A percentile compares a stretch with the other conserved stretches of the same genome.
phyloP scores from a whole-genome alignment of 176 grass and related monocot species.

The Guadua angustifolia region DNA sequence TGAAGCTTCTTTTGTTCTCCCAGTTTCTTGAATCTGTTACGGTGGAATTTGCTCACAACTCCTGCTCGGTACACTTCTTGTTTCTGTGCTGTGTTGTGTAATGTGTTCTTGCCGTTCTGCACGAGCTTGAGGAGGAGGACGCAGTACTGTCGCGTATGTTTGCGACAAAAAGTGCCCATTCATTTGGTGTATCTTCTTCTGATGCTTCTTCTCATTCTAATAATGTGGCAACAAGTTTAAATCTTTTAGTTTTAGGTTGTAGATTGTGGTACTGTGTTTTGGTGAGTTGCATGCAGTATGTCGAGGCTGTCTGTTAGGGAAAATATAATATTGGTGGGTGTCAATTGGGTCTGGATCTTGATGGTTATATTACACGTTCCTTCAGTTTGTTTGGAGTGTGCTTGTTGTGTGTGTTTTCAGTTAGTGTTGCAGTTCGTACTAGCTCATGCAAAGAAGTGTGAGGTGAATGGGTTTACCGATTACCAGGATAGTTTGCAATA shows the following conservation, averaged over 20 bases:
- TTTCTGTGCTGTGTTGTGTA: neutral
- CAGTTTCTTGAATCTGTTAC: conserved; percentile 12
- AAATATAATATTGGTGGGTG: conserved; percentile 26
- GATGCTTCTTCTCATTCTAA: neutral
- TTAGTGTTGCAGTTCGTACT: conserved; percentile 42
- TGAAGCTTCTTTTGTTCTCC: conserved; percentile 28
- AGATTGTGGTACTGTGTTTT: conserved; percentile 18
- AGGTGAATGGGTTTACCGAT: conserved; percentile 8
- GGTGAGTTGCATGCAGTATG: conserved; percentile 6
- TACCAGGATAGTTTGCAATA: conserved; percentile 23
- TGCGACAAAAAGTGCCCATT: neutral
- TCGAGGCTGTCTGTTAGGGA: neutral
- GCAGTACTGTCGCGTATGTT: conserved; percentile 24
- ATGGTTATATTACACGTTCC: conserved; percentile 29
- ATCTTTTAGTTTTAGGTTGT: conserved; percentile 24
- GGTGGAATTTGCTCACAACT: conserved; percentile 23
- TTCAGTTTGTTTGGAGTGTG: conserved; percentile 19
- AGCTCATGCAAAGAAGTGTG: conserved; percentile 50
- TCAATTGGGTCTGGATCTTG: conserved; percentile 30
- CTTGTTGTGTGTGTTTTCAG: conserved; percentile 43
- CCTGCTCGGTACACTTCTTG: neutral
- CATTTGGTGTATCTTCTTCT: conserved; percentile 24
- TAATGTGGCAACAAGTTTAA: neutral
- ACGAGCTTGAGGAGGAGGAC: neutral
- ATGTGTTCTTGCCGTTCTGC: conserved; percentile 6